These are phyloP conservation scores for Adansonia digitata DNA, from an alignment of 345 rosid genomes.

Conservation along the genomic window DNA sequence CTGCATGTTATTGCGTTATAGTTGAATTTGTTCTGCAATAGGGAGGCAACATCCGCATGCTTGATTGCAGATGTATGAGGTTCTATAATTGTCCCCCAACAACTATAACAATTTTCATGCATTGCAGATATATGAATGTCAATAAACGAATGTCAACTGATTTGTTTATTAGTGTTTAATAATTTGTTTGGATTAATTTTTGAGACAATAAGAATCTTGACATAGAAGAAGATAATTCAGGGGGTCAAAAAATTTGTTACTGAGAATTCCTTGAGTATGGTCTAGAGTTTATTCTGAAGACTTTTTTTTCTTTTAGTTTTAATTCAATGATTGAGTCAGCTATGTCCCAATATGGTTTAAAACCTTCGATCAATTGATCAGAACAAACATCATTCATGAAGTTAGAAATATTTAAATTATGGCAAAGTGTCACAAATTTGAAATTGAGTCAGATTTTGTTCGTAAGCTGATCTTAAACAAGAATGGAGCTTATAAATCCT, in stretches of 20 bases:
- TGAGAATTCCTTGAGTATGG: not conserved
- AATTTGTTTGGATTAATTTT: not conserved
- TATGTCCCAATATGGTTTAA: not conserved
- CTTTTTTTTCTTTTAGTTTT: not conserved
- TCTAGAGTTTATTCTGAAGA: not conserved
- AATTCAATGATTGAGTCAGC: not conserved
- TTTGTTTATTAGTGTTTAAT: not conserved
- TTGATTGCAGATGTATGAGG: not conserved
- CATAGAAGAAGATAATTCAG: conserved; percentile 1
- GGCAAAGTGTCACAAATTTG: not conserved
- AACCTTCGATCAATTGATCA: not conserved
- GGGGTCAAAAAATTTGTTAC: not conserved
- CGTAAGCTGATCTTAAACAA: not conserved
- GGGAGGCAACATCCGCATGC: not conserved
- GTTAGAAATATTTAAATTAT: not conserved
- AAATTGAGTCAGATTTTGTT: not conserved
- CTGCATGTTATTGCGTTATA: not conserved
- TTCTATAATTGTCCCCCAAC: not conserved
- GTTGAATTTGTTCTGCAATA: not conserved
- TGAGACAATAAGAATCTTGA: conserved; percentile 20
- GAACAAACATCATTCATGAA: not conserved
- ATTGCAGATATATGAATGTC: not conserved
- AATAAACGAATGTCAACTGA: not conserved
- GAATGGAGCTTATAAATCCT: too few species aligned
- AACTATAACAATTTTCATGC: not conserved